These are phyloP conservation scores for Blepharisma japonicum DNA, from an alignment of 73 alveolate species.

Conservation along the genomic window DNA sequence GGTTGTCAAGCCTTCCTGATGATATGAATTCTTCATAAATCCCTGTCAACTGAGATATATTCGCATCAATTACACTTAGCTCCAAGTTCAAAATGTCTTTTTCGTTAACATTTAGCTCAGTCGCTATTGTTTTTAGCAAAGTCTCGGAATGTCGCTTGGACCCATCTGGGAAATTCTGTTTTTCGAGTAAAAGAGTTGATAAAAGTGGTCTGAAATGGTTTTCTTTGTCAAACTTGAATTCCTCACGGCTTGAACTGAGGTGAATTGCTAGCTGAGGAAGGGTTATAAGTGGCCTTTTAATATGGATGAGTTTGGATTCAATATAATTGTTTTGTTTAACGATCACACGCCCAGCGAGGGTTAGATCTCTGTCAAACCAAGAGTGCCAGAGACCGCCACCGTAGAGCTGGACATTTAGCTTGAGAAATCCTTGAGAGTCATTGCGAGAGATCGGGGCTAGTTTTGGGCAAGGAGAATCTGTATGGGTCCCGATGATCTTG, in stretches of 20 bases:
- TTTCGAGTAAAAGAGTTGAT: constrained; percentile 70
- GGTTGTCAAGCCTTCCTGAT: constrained; percentile 89
- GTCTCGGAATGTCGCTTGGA: constrained; percentile 41
- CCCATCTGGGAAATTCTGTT: constrained; percentile 57
- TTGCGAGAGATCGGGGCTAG: constrained; percentile 88
- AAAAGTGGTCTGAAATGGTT: constrained; percentile 89
- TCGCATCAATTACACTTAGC: constrained; percentile 83
- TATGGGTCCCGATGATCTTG: constrained; percentile 94
- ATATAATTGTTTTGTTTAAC: constrained; percentile 65
- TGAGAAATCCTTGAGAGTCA: constrained; percentile 76
- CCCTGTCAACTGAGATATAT: constrained; percentile 85
- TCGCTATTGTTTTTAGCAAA: constrained; percentile 67
- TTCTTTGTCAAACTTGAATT: constrained; percentile 86
- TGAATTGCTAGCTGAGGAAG: constrained; percentile 96
- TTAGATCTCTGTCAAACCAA: constrained; percentile 98
- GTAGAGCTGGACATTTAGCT: constrained; percentile 84
- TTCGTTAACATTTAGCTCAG: constrained; percentile 64
- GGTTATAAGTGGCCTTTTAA: constrained; percentile 80
- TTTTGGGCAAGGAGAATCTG: constrained; percentile 96
- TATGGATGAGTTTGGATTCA: constrained; percentile 75
- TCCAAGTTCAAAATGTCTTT: constrained; percentile 89
- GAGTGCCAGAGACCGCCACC: constrained; percentile 99
- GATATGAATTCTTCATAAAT: constrained; percentile 92
- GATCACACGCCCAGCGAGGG: constrained; percentile 93
- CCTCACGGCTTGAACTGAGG: constrained; percentile 81